These are phyloP conservation scores for Tylopilus intermedius DNA, from an alignment of 768 basidiomycete species.

Conservation along the genomic window DNA sequence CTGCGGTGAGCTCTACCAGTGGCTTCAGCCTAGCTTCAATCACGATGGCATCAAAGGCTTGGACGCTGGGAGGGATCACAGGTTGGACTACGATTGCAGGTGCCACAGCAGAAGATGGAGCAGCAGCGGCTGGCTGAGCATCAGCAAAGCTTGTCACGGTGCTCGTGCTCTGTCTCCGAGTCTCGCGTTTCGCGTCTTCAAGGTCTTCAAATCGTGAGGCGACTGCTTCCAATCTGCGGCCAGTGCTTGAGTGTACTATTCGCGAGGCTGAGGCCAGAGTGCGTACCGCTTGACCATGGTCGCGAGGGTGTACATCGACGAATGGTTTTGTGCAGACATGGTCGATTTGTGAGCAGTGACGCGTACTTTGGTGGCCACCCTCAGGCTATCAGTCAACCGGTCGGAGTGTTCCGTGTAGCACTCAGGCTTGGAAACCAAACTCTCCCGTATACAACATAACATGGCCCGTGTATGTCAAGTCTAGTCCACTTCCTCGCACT, in stretches of 20 bases:
- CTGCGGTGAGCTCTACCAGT: conserved; percentile 66
- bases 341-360: background rate
- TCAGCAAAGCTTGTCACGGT: conserved; percentile 27
- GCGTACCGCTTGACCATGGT: conserved; percentile 81
- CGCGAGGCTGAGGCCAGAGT: conserved; percentile 3
- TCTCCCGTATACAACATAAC: background rate
- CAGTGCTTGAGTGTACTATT: conserved; percentile 1
- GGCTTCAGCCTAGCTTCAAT: conserved; percentile 70
- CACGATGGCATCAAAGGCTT: conserved; percentile 70
- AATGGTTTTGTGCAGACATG: conserved; percentile 34
- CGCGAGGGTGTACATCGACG: conserved; percentile 66
- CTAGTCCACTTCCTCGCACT: conserved; percentile 14
- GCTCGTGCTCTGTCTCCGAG: conserved; percentile 27
- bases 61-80: conserved; percentile 53
- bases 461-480: background rate
- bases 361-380: background rate
- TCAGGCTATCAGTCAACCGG: conserved; percentile 2
- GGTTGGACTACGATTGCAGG: conserved; percentile 34
- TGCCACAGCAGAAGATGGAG: conserved; percentile 33
- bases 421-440: background rate
- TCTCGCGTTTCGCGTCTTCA: conserved; percentile 44
- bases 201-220: conserved; percentile 93
- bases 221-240: conserved; percentile 80
- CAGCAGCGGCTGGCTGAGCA: conserved; percentile 23
- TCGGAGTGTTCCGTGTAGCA: conserved; percentile 19